Base-by-base conservation (phyloP, 768 basidiomycete genomes). In the Butyriboletus loyo region DNA sequence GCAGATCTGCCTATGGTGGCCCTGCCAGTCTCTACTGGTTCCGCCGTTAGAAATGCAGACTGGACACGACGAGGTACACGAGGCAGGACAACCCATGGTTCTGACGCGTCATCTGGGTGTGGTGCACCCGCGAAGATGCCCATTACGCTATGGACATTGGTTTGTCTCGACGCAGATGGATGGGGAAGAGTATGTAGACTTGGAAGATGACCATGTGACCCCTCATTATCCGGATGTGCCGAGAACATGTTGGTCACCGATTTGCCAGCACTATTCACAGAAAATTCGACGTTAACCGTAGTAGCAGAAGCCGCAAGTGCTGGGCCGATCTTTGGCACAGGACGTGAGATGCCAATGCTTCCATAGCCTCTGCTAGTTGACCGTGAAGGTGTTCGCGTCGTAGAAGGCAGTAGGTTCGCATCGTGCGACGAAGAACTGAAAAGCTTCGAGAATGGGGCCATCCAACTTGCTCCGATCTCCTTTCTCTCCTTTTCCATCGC, bases 251-350 rank as follows among this genome's bases (percentile, higher is more conserved):
- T 79, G 21, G 79, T 77, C 49, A 82, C 72, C 7, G 81, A 79
- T 54, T 80, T 73, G n/a, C 83, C 79, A 13, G 77, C 74, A 10
- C 82, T 88, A 2, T 81, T 72, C 4, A 89, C 87, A 4, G 85
- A 89, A 70, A 98, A 98, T 74, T 97, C 95, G 50, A 99, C 96
- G 53, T 94, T 97, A 60, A 98, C 95, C 2, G 92, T 94, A 44
- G 90, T 95, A 2, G 89, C 77, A 21, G 90, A 91, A 10, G 97
- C 92, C 11, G 88, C 85, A 28, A 93, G 80, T 11, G 90, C 92
- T 2, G 95, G 88, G 1, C 83, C 82, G 25, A 88, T 78, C 67
- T 98, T 98, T 2, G 87, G 90, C 22, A 84, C 86, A 7, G 81
- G 69, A 25, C 82, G 78, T n/a, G 71, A 64, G n/a, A 63, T 54